Conservation (phyloP, 306 rosid genomes). For the Pachyrhizus erosus region DNA sequence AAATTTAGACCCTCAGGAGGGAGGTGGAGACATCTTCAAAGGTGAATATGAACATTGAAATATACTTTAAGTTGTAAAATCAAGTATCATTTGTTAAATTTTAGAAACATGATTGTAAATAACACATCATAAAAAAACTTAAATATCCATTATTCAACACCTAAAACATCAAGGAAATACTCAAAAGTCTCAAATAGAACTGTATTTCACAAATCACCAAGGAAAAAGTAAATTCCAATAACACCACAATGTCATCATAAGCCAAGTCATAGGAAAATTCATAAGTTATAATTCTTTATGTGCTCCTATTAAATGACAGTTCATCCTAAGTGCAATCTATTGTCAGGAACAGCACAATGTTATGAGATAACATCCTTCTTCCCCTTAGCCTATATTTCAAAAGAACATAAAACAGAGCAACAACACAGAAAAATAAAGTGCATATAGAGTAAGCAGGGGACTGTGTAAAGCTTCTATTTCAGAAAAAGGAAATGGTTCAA, state of each 20-base stretch:
- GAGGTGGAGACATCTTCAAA: neutral
- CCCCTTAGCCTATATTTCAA: neutral
- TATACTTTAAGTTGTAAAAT: neutral
- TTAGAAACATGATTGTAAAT: neutral
- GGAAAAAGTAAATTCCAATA: neutral
- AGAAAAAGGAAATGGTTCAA: conserved; percentile 9
- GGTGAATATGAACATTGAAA: neutral
- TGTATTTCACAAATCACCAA: neutral
- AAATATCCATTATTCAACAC: neutral
- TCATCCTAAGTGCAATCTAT: neutral
- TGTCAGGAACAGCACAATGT: neutral
- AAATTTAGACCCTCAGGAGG: conserved; percentile 18
- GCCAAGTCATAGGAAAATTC: neutral
- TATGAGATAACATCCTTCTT: neutral
- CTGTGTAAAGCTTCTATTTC: neutral
- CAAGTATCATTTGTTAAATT: neutral
- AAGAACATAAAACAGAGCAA: neutral
- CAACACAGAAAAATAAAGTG: neutral
- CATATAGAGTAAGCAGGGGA: neutral
- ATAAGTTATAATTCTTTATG: neutral
- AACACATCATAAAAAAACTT: neutral
- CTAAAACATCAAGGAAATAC: conserved; percentile 12
- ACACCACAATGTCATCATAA: neutral
- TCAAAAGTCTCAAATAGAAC: neutral
- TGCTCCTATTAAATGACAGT: neutral